These are phyloP conservation scores for Neoscytalidium dimidiatum DNA, from an alignment of 2,329 filamentous ascomycete genomes.

Conservation along the genomic window DNA sequence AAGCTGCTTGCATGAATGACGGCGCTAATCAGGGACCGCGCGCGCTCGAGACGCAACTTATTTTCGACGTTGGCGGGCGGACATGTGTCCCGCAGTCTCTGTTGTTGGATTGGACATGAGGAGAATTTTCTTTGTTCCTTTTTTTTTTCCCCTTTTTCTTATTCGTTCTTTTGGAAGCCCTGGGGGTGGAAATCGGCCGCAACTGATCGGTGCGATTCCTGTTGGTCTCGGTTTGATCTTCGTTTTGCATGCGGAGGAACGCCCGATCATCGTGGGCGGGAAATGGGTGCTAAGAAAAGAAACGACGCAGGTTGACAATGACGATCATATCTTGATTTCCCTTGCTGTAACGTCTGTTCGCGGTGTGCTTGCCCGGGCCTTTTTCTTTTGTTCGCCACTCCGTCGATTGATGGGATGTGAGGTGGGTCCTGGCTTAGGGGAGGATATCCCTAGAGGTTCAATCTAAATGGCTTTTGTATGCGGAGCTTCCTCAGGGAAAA, in stretches of 20 bases:
- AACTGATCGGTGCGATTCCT: not conserved
- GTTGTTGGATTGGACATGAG: no score
- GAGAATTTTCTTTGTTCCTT: not conserved
- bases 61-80: not conserved
- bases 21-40: not conserved
- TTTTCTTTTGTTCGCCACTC: not conserved
- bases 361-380: not conserved
- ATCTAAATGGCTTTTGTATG: not conserved
- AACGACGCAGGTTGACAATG: not conserved
- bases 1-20: not conserved
- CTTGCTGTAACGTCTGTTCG: not conserved
- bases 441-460: not conserved
- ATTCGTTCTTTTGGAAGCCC: not conserved
- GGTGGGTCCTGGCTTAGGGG: not conserved
- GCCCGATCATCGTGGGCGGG: not conserved
- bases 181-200: not conserved
- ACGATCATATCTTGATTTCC: not conserved
- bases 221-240: not conserved
- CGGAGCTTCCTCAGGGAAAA: not conserved
- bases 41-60: not conserved
- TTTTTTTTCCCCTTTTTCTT: not conserved
- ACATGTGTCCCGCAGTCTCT: not conserved
- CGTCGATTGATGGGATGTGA: not conserved
- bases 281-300: conserved; percentile 8
- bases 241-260: not conserved